phyloP scores from a whole-genome alignment of 345 rosid genomes.

The Melaleuca quinquenervia region DNA sequence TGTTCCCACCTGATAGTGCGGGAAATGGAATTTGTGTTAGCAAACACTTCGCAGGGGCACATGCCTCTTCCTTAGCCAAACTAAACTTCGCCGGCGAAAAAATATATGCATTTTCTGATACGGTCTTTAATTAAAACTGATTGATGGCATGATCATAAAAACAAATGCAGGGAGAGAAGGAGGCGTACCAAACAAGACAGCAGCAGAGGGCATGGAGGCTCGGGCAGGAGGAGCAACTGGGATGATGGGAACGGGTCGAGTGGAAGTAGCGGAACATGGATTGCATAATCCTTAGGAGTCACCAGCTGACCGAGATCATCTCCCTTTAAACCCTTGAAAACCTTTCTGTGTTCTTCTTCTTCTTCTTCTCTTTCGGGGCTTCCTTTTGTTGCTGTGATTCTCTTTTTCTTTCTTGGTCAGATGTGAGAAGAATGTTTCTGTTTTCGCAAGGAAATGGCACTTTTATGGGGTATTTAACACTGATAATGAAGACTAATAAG shows the following conservation, averaged over 20 bases:
- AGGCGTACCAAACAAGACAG: not conserved
- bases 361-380: not conserved
- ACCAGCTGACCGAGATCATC: not conserved
- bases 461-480: not conserved
- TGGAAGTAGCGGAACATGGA: not conserved
- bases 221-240: not conserved
- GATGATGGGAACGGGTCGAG: not conserved
- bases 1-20: not conserved
- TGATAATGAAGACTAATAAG: not conserved
- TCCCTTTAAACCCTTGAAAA: not conserved
- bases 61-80: not conserved
- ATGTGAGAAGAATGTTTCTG: not conserved
- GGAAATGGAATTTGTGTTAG: not conserved
- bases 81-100: not conserved
- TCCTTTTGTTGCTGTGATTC: not conserved
- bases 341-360: not conserved
- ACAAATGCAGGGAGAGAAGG: not conserved
- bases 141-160: not conserved
- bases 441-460: not conserved
- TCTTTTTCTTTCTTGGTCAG: not conserved
- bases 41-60: not conserved
- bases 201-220: not conserved
- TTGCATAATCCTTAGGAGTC: not conserved
- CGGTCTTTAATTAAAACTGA: not conserved
- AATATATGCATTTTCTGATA: not conserved